These are phyloP conservation scores for Picochlorum sp. DNA, from an alignment of 139 green algal genomes.

Conservation along the genomic window DNA sequence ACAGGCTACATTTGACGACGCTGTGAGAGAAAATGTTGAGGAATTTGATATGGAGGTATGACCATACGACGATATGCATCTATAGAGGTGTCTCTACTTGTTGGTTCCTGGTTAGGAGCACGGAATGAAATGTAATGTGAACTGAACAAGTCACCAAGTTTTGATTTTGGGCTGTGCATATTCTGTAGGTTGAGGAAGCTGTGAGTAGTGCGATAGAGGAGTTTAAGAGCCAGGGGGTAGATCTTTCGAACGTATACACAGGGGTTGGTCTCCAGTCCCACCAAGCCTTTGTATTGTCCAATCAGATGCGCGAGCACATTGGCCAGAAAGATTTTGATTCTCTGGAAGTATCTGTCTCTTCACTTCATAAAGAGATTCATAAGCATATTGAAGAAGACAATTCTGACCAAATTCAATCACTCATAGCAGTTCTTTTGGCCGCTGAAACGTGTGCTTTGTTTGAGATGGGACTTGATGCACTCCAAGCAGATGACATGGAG, in stretches of 20 bases:
- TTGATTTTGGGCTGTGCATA: background rate
- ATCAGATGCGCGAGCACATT: constrained; percentile 17
- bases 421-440: background rate
- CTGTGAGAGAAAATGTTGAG: constrained; percentile 66
- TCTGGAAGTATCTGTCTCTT: constrained; percentile 6
- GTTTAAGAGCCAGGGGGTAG: constrained; percentile 62
- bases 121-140: background rate
- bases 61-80: too few species aligned
- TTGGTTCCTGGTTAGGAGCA: too few species aligned
- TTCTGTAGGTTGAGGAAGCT: constrained; percentile 55
- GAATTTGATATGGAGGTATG: constrained; percentile 79
- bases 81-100: too few species aligned
- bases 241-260: constrained; percentile 57
- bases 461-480: constrained; percentile 1
- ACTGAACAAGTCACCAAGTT: background rate
- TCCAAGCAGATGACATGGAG: too few species aligned
- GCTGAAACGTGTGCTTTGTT: background rate
- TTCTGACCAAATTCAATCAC: background rate
- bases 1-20: constrained; percentile 71
- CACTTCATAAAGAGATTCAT: too few species aligned
- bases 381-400: background rate
- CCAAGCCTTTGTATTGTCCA: constrained; percentile 26
- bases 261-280: constrained; percentile 34
- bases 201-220: constrained; percentile 57
- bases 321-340: background rate